Conservation (phyloP, 352 stramenopile genomes). For the Globisporangium nodosum region DNA sequence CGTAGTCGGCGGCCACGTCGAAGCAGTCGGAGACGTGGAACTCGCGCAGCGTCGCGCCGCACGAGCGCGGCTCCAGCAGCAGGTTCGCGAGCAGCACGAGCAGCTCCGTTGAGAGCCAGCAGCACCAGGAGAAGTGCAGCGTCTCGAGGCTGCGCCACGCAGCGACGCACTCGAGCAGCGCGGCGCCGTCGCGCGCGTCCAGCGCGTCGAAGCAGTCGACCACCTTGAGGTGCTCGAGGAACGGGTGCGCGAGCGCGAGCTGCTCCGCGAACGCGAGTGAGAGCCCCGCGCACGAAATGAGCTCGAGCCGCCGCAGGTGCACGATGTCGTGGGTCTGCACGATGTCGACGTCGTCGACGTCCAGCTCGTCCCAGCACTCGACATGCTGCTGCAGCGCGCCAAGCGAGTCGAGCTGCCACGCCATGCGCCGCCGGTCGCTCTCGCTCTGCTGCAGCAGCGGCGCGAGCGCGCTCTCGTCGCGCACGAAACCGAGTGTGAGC, state of each 20-base stretch:
- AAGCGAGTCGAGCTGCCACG: constrained; percentile 31
- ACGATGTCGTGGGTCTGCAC: constrained; percentile 50
- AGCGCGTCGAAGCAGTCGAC: constrained; percentile 65
- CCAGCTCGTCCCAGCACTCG: constrained; percentile 70
- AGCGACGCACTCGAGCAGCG: constrained; percentile 44
- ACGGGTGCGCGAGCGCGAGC: constrained; percentile 37
- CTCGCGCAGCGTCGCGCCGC: constrained; percentile 24
- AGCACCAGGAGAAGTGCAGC: constrained; percentile 76
- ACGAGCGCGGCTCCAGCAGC: constrained; percentile 46
- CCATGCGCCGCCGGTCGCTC: constrained; percentile 30
- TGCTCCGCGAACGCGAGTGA: constrained; percentile 41
- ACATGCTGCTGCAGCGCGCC: constrained; percentile 27
- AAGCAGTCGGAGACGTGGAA: constrained; percentile 67
- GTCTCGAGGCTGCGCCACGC: constrained; percentile 52
- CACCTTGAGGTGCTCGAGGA: constrained; percentile 54
- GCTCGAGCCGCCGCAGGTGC: constrained; percentile 47
- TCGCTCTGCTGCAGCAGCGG: constrained; percentile 30
- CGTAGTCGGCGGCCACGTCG: constrained; percentile 71
- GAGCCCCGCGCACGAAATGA: constrained; percentile 63
- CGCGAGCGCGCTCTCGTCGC: constrained; percentile 41
- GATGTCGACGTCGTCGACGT: constrained; percentile 64
- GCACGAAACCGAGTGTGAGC: constrained; percentile 69
- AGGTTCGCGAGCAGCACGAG: constrained; percentile 69
- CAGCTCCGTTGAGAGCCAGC: constrained; percentile 73
- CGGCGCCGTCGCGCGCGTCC: constrained; percentile 29